Evolutionary conservation across 768 basidiomycete species (phyloP).

Genomic region (Piloderma croceum): DNA sequence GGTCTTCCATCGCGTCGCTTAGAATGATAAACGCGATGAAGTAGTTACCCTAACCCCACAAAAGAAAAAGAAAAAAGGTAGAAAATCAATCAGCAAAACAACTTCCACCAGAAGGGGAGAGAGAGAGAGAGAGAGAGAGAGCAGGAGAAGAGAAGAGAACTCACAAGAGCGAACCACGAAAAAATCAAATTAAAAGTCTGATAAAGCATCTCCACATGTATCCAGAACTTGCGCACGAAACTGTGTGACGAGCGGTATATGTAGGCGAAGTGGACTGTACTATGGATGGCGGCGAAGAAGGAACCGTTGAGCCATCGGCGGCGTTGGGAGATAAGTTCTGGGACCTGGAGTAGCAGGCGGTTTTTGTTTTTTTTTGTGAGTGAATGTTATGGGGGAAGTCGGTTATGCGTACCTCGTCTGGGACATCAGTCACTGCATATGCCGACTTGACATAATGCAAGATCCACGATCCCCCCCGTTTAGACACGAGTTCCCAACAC

Average conservation of each 20-base stretch:
- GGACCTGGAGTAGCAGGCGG: conserved; percentile 52
- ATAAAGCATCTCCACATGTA: conserved; percentile 91
- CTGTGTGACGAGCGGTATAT: conserved; percentile 87
- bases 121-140: too few relatives aligned
- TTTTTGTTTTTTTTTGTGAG: too few relatives aligned
- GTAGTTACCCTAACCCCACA: conserved; percentile 64
- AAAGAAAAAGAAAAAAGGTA: conserved; percentile 1
- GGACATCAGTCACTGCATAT: conserved; percentile 89
- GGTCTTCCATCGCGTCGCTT: conserved; percentile 67
- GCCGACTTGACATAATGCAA: conserved; percentile 96
- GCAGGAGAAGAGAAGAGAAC: conserved; percentile 22
- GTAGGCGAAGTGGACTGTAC: conserved; percentile 89
- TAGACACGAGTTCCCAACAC: conserved; percentile 98
- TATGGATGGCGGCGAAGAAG: conserved; percentile 95
- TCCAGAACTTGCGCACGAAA: conserved; percentile 83
- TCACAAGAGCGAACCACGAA: conserved; percentile 81
- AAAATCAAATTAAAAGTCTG: conserved; percentile 88
- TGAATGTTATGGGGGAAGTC: too few relatives aligned
- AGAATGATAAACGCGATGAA: conserved; percentile 86
- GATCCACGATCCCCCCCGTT: conserved; percentile 84
- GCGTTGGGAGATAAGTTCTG: conserved; percentile 91
- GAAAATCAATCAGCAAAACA: too few relatives aligned
- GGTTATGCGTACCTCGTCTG: conserved; percentile 60
- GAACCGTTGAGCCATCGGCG: conserved; percentile 97
- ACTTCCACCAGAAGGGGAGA: too few relatives aligned